A percentile compares a stretch with the other conserved stretches of the same genome.
Conservation (phyloP, 2,329 filamentous ascomycete species). For the Paecilomyces variotii region DNA sequence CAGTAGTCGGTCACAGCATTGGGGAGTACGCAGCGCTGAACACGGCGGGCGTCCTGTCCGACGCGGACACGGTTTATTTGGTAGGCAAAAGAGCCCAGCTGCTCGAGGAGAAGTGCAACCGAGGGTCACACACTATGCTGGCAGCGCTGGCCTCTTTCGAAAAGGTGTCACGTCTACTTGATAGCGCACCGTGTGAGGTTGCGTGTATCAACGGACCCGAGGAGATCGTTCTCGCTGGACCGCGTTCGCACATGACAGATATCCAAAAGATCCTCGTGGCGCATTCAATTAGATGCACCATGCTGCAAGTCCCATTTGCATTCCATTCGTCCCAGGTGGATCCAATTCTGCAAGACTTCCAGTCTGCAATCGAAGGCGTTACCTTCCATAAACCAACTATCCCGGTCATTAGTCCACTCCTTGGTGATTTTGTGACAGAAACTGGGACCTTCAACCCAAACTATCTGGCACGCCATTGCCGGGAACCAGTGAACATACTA, state of each 20-base stretch:
- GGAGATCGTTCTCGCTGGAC: conserved; percentile 63
- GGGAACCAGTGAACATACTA: too few relatives aligned
- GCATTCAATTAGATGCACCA: too few relatives aligned
- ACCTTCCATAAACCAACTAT: neutral
- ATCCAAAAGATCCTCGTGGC: conserved; percentile 50
- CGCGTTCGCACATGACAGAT: conserved; percentile 51
- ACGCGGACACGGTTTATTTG: conserved; percentile 44
- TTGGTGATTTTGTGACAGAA: too few relatives aligned
- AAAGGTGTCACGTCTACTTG: conserved; percentile 8
- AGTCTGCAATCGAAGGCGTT: neutral
- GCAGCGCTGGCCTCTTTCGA: conserved; percentile 42
- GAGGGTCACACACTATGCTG: conserved; percentile 60
- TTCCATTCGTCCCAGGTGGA: conserved; percentile 17
- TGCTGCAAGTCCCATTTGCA: conserved; percentile 46
- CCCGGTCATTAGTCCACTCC: neutral
- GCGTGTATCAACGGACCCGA: conserved; percentile 70
- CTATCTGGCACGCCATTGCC: too few relatives aligned
- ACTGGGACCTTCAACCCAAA: too few relatives aligned
- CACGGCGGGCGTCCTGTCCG: conserved; percentile 19
- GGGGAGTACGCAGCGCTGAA: conserved; percentile 23
- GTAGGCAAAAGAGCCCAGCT: conserved; percentile 62
- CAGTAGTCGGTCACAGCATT: conserved; percentile 22
- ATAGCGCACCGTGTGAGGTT: conserved; percentile 31
- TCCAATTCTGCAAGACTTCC: neutral
- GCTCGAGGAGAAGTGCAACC: conserved; percentile 56